Conservation (phyloP, 352 stramenopile species). For the Pythium brassicae region DNA sequence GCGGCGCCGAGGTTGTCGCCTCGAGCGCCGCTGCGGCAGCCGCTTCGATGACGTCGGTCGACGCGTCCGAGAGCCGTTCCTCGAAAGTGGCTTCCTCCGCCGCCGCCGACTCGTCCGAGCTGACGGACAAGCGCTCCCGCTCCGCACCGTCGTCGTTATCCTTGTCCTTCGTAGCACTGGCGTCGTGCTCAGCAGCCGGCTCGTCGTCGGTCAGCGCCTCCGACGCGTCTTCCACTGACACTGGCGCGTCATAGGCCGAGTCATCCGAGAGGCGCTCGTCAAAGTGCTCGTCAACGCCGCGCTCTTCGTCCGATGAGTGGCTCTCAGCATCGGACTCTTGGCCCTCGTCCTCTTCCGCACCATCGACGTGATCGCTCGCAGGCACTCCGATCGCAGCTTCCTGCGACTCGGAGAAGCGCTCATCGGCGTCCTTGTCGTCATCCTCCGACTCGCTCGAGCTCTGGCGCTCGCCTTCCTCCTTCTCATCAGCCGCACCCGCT, state of each 20-base stretch:
- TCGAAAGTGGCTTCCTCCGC: neutral
- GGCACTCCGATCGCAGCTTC: constrained; percentile 7
- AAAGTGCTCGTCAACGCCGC: constrained; percentile 1
- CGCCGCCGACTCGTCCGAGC: neutral
- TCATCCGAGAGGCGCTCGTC: constrained; percentile 12
- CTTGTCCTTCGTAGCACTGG: neutral
- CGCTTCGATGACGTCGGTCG: neutral
- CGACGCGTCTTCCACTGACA: neutral
- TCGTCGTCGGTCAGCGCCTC: neutral
- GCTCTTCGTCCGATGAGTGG: neutral
- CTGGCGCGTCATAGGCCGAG: neutral
- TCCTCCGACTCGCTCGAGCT: neutral
- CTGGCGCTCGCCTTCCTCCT: constrained; percentile 4
- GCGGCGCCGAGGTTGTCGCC: neutral
- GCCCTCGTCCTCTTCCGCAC: neutral
- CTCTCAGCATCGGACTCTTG: neutral
- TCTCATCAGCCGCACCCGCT: neutral
- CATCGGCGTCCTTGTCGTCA: neutral
- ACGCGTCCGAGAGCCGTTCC: constrained; percentile 1
- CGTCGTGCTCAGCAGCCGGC: neutral
- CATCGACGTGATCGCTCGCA: neutral
- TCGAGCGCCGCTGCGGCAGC: neutral
- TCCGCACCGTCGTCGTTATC: neutral
- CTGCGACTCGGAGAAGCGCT: constrained; percentile 6
- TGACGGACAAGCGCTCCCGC: neutral